These are phyloP conservation scores for Penicillium bialowiezense DNA, from an alignment of 495 filamentous ascomycete genomes.

Conservation along the genomic window DNA sequence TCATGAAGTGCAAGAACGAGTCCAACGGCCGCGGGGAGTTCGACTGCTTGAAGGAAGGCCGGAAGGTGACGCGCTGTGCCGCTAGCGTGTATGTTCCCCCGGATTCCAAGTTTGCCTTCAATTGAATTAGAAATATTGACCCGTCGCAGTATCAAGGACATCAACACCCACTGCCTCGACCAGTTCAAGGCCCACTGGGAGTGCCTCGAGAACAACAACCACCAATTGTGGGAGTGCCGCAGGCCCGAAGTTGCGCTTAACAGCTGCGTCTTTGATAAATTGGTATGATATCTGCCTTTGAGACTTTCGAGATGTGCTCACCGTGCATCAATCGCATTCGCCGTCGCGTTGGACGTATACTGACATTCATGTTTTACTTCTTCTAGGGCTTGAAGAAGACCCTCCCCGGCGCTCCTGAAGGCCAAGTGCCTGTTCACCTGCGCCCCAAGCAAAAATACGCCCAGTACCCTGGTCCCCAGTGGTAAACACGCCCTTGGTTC, in stretches of 20 bases:
- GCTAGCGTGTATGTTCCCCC: slow-evolving; percentile 78
- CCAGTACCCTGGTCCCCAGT: slow-evolving; percentile 43
- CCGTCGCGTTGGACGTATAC: background rate
- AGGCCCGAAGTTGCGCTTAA: slow-evolving; percentile 75
- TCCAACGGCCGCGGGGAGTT: slow-evolving; percentile 82
- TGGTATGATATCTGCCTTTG: slow-evolving; percentile 57
- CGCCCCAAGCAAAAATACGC: slow-evolving; percentile 75
- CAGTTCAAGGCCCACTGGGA: slow-evolving; percentile 92
- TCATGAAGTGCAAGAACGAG: slow-evolving; percentile 97
- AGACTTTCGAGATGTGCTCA: background rate
- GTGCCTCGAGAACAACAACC: slow-evolving; percentile 96
- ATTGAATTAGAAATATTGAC: slow-evolving; percentile 8
- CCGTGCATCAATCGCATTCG: background rate
- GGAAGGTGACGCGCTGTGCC: slow-evolving; percentile 94
- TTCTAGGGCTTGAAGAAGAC: slow-evolving; percentile 81
- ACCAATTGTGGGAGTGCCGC: slow-evolving; percentile 91
- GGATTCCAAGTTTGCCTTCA: background rate
- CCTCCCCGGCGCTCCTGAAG: slow-evolving; percentile 78
- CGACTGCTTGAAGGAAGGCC: slow-evolving; percentile 92
- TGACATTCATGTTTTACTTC: slow-evolving; percentile 5
- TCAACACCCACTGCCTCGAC: slow-evolving; percentile 89
- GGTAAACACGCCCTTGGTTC: slow-evolving; percentile 21
- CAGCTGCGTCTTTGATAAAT: slow-evolving; percentile 88
- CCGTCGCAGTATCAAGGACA: slow-evolving; percentile 72
- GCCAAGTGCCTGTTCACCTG: slow-evolving; percentile 78